Evolutionary conservation across 2,329 filamentous ascomycete genomes (phyloP), one percentile per base, ranked within the genome.

Genomic region (Penicillium sp.): DNA sequence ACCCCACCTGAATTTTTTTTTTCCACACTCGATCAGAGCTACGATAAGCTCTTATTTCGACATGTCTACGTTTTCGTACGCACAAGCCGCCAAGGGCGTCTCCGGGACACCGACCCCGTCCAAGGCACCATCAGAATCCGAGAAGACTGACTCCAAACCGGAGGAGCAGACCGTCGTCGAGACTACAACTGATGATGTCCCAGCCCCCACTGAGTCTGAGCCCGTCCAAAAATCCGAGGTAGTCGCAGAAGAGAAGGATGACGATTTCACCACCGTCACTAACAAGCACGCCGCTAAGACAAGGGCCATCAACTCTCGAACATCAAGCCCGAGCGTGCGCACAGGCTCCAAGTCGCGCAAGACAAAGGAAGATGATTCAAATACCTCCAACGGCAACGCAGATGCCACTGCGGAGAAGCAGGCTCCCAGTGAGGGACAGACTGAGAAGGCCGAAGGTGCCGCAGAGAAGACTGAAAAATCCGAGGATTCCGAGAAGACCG

Each of bases 1-100:
- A 25, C 46, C 50, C 50, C 45, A 56, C 51, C 55, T 64, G 57
- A 52, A 19, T 25, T 53, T 48, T 56, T 38, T 47, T 40, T 11
- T 1, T 15, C 27, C 27, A 23, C 29, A 40, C 21, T 21, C 43
- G 25, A 61, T 39, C 51, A 60, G 49, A 58, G 47, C 61, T 62
- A 72, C 60, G 60, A 81, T 82, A 80, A 74, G 71, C 54, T 70
- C 68, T 53, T 75, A 69, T 64, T 62, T 70, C 66, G 69, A 69
- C 69, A 78, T 84, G 61, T 81, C 85, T 60, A 81, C 85, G 34
- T 96, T 97, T 74, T 97, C 93, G 59, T 97, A 97, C 76, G 93
- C 93, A 69, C 92, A 96, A 82, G 93, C 93, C 71, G 93, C 93
- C 59, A 94, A 94, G 76, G 91, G 92, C 70, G 84, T 88, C 68